Conservation (phyloP, 257 asterid species). For the Pogostemon cablin region DNA sequence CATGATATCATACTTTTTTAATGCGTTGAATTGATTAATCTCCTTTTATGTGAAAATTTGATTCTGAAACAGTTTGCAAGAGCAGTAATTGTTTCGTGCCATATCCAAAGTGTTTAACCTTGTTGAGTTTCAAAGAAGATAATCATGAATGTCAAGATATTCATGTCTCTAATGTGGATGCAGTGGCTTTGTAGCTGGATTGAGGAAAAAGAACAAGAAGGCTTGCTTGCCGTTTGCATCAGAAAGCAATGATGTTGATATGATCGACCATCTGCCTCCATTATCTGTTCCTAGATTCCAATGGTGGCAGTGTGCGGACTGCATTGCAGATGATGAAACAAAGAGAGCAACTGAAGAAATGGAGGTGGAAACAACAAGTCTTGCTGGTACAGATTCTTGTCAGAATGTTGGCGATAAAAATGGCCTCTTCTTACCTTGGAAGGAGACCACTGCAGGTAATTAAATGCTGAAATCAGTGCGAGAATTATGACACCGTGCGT, state of each 20-base stretch:
- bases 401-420: constrained; percentile 23
- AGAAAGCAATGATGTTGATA: constrained; percentile 29
- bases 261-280: constrained; percentile 48
- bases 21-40: too few species aligned
- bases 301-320: constrained; percentile 69
- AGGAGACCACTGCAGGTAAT: constrained; percentile 35
- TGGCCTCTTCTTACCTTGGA: constrained; percentile 18
- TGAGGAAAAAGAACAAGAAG: constrained; percentile 51
- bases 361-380: constrained; percentile 15
- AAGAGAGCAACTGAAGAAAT: constrained; percentile 33
- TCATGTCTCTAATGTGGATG: constrained; percentile 33
- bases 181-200: constrained; percentile 70
- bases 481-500: background rate
- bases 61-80: too few species aligned
- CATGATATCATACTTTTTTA: too few species aligned
- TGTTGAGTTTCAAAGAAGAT: too few species aligned
- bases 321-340: constrained; percentile 36
- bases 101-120: too few species aligned
- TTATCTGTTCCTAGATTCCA: constrained; percentile 52
- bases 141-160: too few species aligned
- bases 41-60: too few species aligned
- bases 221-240: constrained; percentile 51
- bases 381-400: constrained; percentile 29
- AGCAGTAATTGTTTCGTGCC: too few species aligned
- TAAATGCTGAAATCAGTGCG: constrained; percentile 19